These are phyloP conservation scores for Setomelanomma holmii DNA, from an alignment of 2,329 filamentous ascomycete species.

Conservation along the genomic window DNA sequence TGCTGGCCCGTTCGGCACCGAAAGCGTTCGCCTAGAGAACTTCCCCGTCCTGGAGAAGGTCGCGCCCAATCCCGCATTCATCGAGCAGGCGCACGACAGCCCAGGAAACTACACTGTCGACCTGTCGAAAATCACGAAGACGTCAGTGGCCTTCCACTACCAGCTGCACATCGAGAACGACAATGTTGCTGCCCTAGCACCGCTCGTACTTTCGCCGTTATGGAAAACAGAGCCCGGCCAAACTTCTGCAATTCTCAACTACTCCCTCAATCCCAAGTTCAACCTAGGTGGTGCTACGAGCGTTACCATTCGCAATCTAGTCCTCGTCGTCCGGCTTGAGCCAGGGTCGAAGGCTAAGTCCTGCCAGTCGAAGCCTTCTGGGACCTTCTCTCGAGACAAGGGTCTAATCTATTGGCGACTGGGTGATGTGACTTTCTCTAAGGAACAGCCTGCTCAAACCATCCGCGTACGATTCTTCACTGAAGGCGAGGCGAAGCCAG, in stretches of 20 bases:
- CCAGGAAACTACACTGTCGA: conserved; percentile 83
- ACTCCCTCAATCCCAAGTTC: conserved; percentile 80
- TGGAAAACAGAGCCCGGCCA: conserved; percentile 89
- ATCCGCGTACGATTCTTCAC: conserved; percentile 84
- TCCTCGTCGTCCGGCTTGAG: conserved; percentile 75
- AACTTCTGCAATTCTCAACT: conserved; percentile 84
- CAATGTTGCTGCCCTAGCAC: conserved; percentile 67
- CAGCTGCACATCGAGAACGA: conserved; percentile 74
- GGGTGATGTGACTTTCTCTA: conserved; percentile 71
- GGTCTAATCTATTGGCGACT: conserved; percentile 82
- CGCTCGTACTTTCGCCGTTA: conserved; percentile 73
- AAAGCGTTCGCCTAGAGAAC: conserved; percentile 84
- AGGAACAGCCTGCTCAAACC: conserved; percentile 69
- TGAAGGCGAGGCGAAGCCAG: conserved; percentile 73
- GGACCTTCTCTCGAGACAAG: conserved; percentile 80
- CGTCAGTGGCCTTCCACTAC: conserved; percentile 89
- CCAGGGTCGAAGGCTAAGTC: conserved; percentile 65
- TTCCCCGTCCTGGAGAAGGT: conserved; percentile 89
- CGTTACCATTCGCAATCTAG: conserved; percentile 75
- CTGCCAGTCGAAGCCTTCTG: conserved; percentile 79
- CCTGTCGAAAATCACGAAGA: conserved; percentile 72
- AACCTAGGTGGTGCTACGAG: conserved; percentile 48
- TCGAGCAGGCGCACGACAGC: conserved; percentile 71
- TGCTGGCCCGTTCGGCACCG: conserved; percentile 52
- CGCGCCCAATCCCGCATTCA: conserved; percentile 90